phyloP scores from a whole-genome alignment of 1,284 basidiomycete genomes.

The Lentinula novae-zelandiae region DNA sequence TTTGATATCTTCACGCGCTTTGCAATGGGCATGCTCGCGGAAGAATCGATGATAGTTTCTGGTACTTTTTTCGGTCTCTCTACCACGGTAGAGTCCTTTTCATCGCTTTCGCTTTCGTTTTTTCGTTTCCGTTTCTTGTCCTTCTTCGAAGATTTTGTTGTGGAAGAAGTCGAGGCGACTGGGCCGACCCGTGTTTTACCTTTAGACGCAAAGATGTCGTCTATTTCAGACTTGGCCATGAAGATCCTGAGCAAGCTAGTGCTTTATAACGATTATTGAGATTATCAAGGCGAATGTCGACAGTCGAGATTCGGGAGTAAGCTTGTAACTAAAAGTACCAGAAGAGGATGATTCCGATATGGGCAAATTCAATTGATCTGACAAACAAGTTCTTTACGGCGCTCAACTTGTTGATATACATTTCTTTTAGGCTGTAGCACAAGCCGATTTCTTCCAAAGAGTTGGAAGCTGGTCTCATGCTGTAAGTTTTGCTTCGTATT shows the following conservation, averaged over 20 bases:
- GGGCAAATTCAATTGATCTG: neutral
- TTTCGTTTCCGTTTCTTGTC: slow-evolving; percentile 36
- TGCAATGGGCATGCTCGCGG: slow-evolving; percentile 25
- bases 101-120: slow-evolving; percentile 17
- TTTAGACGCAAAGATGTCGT: slow-evolving; percentile 72
- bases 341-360: neutral
- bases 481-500: slow-evolving; percentile 10
- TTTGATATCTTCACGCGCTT: slow-evolving; percentile 32
- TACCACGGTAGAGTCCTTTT: neutral
- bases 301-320: too few species aligned
- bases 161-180: slow-evolving; percentile 22
- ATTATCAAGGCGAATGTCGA: neutral
- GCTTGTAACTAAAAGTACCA: neutral
- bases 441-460: neutral
- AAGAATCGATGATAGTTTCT: slow-evolving; percentile 62
- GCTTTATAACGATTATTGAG: neutral
- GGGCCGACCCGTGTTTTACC: slow-evolving; percentile 27
- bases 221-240: slow-evolving; percentile 66
- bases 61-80: slow-evolving; percentile 34
- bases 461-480: slow-evolving; percentile 2
- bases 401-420: neutral
- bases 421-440: neutral
- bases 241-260: neutral
- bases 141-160: slow-evolving; percentile 20
- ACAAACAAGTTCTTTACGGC: slow-evolving; percentile 9